Conservation (phyloP, 2,329 filamentous ascomycete genomes). For the Aureobasidium musti region DNA sequence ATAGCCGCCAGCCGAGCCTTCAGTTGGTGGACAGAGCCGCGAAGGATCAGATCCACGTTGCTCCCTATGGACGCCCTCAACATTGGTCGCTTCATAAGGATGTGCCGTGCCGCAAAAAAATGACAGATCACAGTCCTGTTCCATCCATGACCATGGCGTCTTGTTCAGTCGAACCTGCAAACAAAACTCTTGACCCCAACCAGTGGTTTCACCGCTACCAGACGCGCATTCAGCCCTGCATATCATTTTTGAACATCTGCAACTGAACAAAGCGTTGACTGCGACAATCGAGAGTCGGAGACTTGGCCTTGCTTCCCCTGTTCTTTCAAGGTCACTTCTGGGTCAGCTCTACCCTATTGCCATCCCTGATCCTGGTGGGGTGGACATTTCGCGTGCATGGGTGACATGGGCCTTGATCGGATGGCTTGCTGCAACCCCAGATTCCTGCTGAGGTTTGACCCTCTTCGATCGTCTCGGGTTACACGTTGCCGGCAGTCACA, state of each 20-base stretch:
- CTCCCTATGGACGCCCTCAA: not conserved
- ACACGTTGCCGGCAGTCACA: not conserved
- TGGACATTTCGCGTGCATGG: constrained; percentile 9
- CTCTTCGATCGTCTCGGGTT: constrained; percentile 17
- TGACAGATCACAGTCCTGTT: constrained; percentile 19
- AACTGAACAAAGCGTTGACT: constrained; percentile 3
- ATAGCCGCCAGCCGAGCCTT: not conserved
- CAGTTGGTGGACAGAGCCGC: constrained; percentile 9
- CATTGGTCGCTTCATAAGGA: not conserved
- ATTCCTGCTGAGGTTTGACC: constrained; percentile 5
- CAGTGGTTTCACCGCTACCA: constrained; percentile 25
- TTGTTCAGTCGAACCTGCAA: constrained; percentile 4
- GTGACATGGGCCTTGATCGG: constrained; percentile 8
- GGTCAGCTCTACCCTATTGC: constrained; percentile 14
- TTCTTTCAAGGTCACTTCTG: not conserved
- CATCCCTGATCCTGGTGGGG: not conserved
- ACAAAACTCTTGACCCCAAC: constrained; percentile 13
- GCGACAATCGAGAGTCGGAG: not conserved
- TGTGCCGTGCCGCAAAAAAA: constrained; percentile 25
- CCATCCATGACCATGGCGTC: not conserved
- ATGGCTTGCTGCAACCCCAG: constrained; percentile 22
- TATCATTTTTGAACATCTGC: not conserved
- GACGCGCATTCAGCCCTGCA: constrained; percentile 22
- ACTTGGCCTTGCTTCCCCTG: constrained; percentile 21
- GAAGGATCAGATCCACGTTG: constrained; percentile 14